Conservation (phyloP, 2,329 filamentous ascomycete species). For the Colletotrichum tamarilloi region DNA sequence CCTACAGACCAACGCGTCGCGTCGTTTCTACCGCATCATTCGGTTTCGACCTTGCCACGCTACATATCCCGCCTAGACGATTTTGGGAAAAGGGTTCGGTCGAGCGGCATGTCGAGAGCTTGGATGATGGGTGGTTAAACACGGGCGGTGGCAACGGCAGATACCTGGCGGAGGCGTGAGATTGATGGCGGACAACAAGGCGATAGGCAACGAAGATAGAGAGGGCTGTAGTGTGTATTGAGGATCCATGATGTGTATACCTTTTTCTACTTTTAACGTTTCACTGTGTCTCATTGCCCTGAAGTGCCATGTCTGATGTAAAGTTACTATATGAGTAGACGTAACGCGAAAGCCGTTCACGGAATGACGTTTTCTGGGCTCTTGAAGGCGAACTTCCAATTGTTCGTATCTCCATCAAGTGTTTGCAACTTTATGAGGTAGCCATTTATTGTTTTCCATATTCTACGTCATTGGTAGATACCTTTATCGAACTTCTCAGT, state of each 20-base stretch:
- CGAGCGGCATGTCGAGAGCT: conserved; percentile 20
- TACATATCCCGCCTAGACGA: conserved; percentile 7
- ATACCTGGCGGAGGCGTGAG: conserved; percentile 11
- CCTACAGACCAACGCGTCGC: conserved; percentile 10
- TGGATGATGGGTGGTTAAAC: conserved; percentile 13
- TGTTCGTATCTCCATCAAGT: conserved; percentile 4
- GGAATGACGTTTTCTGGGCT: no score
- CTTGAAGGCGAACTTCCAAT: not conserved
- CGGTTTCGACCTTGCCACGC: conserved; percentile 1
- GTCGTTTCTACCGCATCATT: not conserved
- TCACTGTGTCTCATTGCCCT: no score
- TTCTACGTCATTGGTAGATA: conserved; percentile 53
- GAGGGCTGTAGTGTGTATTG: conserved; percentile 30
- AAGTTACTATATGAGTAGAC: not conserved
- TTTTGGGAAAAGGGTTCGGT: conserved; percentile 13
- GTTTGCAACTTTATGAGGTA: conserved; percentile 4
- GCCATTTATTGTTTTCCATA: not conserved
- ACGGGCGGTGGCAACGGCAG: conserved; percentile 8
- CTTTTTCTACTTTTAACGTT: not conserved
- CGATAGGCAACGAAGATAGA: conserved; percentile 32
- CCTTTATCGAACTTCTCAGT: conserved; percentile 83
- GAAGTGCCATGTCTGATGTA: not conserved
- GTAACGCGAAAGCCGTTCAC: no score
- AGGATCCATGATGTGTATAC: conserved; percentile 34
- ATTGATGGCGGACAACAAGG: conserved; percentile 8